A percentile compares a stretch with the other conserved stretches of the same genome.
These are phyloP conservation scores for Cryptococcus hybrid DNA, from an alignment of 1,284 basidiomycete species.

Conservation along the genomic window DNA sequence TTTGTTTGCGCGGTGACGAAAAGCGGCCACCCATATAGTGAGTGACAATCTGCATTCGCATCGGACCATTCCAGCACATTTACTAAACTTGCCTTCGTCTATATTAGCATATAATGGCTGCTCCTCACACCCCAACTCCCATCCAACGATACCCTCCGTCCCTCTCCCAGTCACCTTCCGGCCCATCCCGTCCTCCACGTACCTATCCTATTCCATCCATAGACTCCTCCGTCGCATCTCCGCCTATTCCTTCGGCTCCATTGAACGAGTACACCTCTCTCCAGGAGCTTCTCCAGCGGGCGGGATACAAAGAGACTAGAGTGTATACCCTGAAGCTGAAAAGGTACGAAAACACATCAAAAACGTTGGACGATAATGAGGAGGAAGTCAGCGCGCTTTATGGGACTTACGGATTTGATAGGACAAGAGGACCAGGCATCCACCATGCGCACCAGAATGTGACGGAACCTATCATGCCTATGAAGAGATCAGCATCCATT, in stretches of 20 bases:
- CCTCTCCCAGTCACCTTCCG: conserved; percentile 15
- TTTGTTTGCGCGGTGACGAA: too few species aligned
- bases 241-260: conserved; percentile 8
- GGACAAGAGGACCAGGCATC: background rate
- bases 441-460: conserved; percentile 11
- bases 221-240: conserved; percentile 14
- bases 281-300: conserved; percentile 76
- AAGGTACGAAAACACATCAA: conserved; percentile 46
- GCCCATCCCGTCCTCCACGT: conserved; percentile 15
- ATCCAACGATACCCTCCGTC: conserved; percentile 18
- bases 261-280: conserved; percentile 63
- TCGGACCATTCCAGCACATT: too few species aligned
- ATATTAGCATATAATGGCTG: background rate
- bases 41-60: too few species aligned
- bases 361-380: conserved; percentile 28
- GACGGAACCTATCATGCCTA: conserved; percentile 27
- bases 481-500: conserved; percentile 31
- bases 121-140: conserved; percentile 2
- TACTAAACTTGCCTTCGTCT: too few species aligned
- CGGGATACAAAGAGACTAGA: conserved; percentile 84
- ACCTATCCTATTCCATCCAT: conserved; percentile 18
- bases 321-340: conserved; percentile 76
- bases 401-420: conserved; percentile 30
- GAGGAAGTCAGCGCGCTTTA: conserved; percentile 36
- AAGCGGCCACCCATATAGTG: too few species aligned